Percentiles rank a stretch among this genome's conserved stretches.
These are phyloP conservation scores for Aspergillus affinis DNA, from an alignment of 495 filamentous ascomycete species.

Conservation along the genomic window DNA sequence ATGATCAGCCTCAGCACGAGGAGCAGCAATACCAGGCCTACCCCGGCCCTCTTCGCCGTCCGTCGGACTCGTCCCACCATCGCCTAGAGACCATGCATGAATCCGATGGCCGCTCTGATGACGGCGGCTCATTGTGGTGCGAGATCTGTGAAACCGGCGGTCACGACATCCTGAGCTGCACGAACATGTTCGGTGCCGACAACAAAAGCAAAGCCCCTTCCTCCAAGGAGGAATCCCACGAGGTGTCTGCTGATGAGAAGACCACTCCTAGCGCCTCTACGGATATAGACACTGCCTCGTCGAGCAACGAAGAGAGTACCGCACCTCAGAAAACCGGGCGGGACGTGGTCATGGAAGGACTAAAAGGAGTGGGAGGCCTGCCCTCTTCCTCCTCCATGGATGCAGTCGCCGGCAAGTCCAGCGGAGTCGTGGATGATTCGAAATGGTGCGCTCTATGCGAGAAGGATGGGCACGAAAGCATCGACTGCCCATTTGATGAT, in stretches of 20 bases:
- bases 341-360: conserved; percentile 62
- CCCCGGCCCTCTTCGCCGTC: conserved; percentile 26
- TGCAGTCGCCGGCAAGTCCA: conserved; percentile 74
- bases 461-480: conserved; percentile 91
- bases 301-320: conserved; percentile 20
- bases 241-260: conserved; percentile 18
- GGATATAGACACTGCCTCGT: conserved; percentile 16
- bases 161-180: conserved; percentile 91
- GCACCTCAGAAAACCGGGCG: conserved; percentile 39
- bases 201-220: conserved; percentile 24
- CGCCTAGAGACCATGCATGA: conserved; percentile 63
- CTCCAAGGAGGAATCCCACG: conserved; percentile 15
- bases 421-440: conserved; percentile 70
- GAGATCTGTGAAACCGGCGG: conserved; percentile 94
- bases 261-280: conserved; percentile 21
- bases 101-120: conserved; percentile 69
- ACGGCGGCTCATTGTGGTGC: conserved; percentile 82
- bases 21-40: conserved; percentile 33
- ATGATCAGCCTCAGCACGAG: conserved; percentile 34
- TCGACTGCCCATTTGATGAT: conserved; percentile 93
- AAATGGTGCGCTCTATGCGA: conserved; percentile 99
- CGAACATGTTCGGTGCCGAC: conserved; percentile 70
- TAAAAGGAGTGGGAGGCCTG: conserved; percentile 52
- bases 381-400: conserved; percentile 39
- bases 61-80: conserved; percentile 34